These are phyloP conservation scores for Aureobasidium sp. DNA, from an alignment of 2,329 filamentous ascomycete genomes.

Conservation along the genomic window DNA sequence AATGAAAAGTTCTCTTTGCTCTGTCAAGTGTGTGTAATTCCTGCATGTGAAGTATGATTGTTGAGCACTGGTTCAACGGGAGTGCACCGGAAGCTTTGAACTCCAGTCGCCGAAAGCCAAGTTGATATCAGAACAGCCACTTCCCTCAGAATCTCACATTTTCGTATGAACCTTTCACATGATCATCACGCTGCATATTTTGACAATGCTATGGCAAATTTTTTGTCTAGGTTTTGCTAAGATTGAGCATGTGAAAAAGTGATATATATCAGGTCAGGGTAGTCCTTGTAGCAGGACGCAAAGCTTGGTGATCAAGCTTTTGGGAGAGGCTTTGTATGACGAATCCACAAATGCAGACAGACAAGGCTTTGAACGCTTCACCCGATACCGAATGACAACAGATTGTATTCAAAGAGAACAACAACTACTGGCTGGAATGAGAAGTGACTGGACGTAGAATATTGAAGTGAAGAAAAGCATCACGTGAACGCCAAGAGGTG, in stretches of 20 bases:
- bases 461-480: neutral
- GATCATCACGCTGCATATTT: no score
- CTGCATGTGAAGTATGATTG: no score
- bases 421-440: no score
- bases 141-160: no score
- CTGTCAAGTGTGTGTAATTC: neutral
- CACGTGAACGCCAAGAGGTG: neutral
- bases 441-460: neutral
- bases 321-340: neutral
- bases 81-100: neutral
- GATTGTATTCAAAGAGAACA: neutral
- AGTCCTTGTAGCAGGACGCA: neutral
- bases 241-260: neutral
- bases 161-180: no score
- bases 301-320: neutral
- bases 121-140: no score
- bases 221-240: neutral
- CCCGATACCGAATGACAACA: neutral
- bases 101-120: no score
- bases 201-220: no score
- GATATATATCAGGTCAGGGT: neutral
- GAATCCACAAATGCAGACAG: neutral
- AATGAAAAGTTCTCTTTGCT: neutral
- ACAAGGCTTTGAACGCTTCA: neutral
- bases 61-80: no score